Evolutionary conservation across 2,329 filamentous ascomycete genomes (phyloP), one percentile per base, ranked within the genome.

Genomic region (Myotisia sp.): DNA sequence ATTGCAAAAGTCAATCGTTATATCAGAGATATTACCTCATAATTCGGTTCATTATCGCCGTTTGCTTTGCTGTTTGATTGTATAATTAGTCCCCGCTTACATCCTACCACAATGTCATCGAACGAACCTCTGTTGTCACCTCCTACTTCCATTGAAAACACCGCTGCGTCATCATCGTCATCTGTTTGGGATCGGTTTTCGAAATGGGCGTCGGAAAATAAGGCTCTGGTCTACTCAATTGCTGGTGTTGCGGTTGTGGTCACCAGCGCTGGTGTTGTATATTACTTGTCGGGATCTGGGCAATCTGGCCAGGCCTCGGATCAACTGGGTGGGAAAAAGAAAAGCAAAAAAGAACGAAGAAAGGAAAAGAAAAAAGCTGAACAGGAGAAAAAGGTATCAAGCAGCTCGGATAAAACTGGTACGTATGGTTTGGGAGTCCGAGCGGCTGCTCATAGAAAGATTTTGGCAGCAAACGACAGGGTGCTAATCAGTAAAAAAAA

Each of bases 141-240:
- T 9, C 29, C 29, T 6, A n/a, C 29, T 16, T 32, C 29, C 19
- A 34, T 38, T 33, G 36, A 36, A 20, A 35, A 21, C 32, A 24
- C 37, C 12, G 29, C 37, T 5, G 30, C 37, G 34, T 27, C 37
- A 10, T 29, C 37, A 10, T 39, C 42, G 8, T 31, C 42, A 5
- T 39, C 40, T 3, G 36, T 90, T 37, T 93, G 85, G 85, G 83
- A 93, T 59, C 79, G 86, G 51, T 67, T 94, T 61, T 79, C 85
- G 45, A 77, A 68, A 53, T 98, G 90, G 87, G 85, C 81, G 9
- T 82, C 85, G 2, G 87, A 95, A 57, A 86, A 98, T 65, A 95
- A 94, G 67, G 80, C 83, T 30, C 71, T 87, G 36, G 86, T 92
- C 43, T 98, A 94, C 62, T 94, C 90, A 46, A 83, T 95, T 61